Evolutionary conservation across 1,284 basidiomycete genomes (phyloP), one percentile per base, ranked within the genome.

Genomic region (Hymenochaete sp.): DNA sequence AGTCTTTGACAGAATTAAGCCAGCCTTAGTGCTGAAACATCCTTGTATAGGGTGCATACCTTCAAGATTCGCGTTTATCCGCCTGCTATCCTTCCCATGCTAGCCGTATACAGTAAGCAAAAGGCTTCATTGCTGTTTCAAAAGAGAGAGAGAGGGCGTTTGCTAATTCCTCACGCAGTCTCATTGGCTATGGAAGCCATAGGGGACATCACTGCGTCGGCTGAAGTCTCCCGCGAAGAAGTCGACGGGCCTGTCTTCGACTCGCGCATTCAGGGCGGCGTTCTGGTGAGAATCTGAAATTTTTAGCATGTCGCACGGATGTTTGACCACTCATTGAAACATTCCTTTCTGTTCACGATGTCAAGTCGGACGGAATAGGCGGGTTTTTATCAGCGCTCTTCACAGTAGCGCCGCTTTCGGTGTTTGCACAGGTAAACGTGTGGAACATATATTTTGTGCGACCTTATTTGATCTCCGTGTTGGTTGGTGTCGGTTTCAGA

Each of bases 181-280:
- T 84, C 82, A 1, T 59, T 78, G 1, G 77, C 82, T 2, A 84
- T 88, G 80, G 88, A 92, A 61, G 82, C 85, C 3, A 89, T 89
- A 40, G 89, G 88, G 1, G 88, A 92, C 56, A 82, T 92, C 54
- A 90, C 89, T 0, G 86, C 89, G 0, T 83, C 82, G 3, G 79
- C 82, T 1, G 90, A 93, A 59, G 84, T 88, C 2, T 88, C 84
- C 1, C 73, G 77, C 8, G 70, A 87, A 14, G 62, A 67, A 13
- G 80, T 88, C 18, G 71, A 75, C 27, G 86, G 84, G 0, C 67
- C 70, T 16, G 75, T 82, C 48, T 91, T 89, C 60, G 86, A 91
- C 59, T 73, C 75, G 1, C 71, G 88, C 6, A 83, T 91, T 35
- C 84, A 89, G 62, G 87, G 89, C n/a, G 89, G 88, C 31, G 71